These are phyloP conservation scores for Pelargonium citronellum DNA, from an alignment of 441 rosid genomes.

Conservation along the genomic window DNA sequence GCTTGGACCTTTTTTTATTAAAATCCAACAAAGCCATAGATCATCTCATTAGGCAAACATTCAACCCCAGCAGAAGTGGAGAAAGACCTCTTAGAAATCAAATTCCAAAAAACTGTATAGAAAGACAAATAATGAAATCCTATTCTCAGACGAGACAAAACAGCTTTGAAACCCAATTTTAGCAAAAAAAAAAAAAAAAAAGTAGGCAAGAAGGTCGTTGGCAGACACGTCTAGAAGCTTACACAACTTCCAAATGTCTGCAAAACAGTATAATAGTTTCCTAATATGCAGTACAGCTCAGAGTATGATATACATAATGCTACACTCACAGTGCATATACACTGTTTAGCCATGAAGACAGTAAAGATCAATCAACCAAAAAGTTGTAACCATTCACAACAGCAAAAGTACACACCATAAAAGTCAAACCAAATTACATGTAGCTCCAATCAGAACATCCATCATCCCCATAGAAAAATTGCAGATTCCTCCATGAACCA, in stretches of 20 bases:
- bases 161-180: background rate
- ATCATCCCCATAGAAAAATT: background rate
- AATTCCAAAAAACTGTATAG: background rate
- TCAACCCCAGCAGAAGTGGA: background rate
- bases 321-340: background rate
- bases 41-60: background rate
- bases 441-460: background rate
- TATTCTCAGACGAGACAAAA: no score
- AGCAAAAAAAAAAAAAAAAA: background rate
- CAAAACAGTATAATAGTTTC: background rate
- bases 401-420: background rate
- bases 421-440: conserved; percentile 5
- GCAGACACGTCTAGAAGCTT: no score
- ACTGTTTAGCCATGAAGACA: background rate
- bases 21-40: conserved; percentile 16
- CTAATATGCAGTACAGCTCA: background rate
- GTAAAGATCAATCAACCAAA: background rate
- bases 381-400: background rate
- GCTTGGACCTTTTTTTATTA: conserved; percentile 51
- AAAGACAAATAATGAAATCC: no score
- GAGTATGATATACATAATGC: background rate
- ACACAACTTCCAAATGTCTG: background rate
- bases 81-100: background rate
- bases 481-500: background rate
- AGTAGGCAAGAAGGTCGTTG: background rate